Base-by-base conservation (phyloP, 805 yeast species). In the Saitoella complicata region DNA sequence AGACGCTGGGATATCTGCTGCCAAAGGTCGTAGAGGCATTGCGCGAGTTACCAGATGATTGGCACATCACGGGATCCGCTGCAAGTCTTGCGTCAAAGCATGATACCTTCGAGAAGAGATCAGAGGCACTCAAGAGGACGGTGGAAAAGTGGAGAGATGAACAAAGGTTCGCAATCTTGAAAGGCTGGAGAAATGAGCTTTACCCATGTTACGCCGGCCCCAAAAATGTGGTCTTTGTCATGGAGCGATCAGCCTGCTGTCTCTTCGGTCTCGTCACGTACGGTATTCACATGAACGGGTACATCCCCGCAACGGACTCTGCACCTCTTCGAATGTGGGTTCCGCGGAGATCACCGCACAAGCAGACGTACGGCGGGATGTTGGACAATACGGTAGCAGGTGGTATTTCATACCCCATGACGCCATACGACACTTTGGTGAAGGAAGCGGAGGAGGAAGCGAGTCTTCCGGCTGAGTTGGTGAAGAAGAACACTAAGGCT, bases 321-420 rank as follows among this genome's bases (percentile, higher is more conserved):
- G 73, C 53, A 54, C 80, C 46, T 50, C 44, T 34, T 32, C 51
- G 44, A 29, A 42, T 66, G 12, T 91, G 97, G 97, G 70, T 88
- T 7, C 95, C 98, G 0, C 65, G 84, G 49, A 66, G 98, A 51
- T 71, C 96, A 0, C 59, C 66, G 5, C 69, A 76, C 1, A 91
- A 91, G 59, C 79, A 79, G 11, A 91, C 98, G 0, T 88, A 75
- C 64, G 97, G 98, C 0, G 80, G 82, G 0, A 80, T 75, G 81
- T 69, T 87, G 36, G 98, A 91, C 59, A 88, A 87, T 59, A 85
- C 94, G 1, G 82, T 91, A 5, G 98, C 95, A 0, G 98, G 98
- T 1, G 98, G 98, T 0, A 55, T 91, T 4, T 95, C 94, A 0
- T 69, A 78, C 58, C 95, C 94, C 0, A 67, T 73, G 51, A 84